A percentile compares a stretch with the other conserved stretches of the same genome.
Conservation (phyloP, 2,329 filamentous ascomycete species). For the Ceratocystis cubensis region DNA sequence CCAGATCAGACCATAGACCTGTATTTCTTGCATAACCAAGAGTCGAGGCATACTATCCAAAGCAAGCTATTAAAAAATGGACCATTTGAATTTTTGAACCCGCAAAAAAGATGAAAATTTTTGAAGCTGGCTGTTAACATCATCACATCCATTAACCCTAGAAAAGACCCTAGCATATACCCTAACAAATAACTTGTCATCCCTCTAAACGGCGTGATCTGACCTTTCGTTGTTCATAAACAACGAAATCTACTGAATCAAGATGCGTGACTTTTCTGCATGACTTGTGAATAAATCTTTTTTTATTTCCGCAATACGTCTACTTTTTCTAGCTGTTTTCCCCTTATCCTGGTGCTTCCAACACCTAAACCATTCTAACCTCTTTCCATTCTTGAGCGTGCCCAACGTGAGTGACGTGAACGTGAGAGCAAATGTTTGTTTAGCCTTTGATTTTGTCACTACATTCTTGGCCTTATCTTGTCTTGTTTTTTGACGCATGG, state of each 20-base stretch:
- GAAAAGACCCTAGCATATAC: neutral
- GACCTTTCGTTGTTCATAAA: neutral
- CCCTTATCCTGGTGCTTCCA: no score
- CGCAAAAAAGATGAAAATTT: no score
- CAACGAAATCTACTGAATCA: neutral
- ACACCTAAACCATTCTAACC: neutral
- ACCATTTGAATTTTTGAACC: no score
- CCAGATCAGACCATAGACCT: neutral
- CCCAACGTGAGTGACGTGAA: neutral
- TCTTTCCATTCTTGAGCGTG: neutral
- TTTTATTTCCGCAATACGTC: neutral
- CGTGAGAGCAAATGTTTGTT: conserved; percentile 1
- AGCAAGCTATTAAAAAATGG: neutral
- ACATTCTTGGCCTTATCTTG: neutral
- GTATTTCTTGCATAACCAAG: neutral
- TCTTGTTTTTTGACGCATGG: neutral
- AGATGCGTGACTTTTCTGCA: neutral
- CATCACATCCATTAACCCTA: no score
- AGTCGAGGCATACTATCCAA: neutral
- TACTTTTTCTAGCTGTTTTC: neutral
- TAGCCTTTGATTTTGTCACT: neutral
- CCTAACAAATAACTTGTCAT: neutral
- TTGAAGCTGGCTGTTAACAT: no score
- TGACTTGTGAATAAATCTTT: neutral
- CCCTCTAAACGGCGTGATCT: neutral